Evolutionary conservation across 768 basidiomycete genomes (phyloP), one percentile per base, ranked within the genome.

Genomic region (Lentinus brumalis): DNA sequence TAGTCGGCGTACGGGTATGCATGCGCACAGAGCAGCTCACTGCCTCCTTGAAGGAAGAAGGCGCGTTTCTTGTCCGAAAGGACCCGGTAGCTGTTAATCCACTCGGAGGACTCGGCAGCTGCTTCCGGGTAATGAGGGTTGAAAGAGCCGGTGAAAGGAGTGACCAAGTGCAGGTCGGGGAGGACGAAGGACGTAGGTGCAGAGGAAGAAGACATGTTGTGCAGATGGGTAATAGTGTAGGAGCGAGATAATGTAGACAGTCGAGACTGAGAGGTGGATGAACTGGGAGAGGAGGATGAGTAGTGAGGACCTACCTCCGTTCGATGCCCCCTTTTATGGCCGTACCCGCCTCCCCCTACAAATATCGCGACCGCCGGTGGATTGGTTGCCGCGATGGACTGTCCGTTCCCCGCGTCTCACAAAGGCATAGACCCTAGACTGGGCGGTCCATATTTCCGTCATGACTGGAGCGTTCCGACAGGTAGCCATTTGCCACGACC

Each of bases 41-140:
- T 85, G 58, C 79, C 80, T 3, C 84, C 83, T 70, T 83, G 81
- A 44, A 83, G 75, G 66, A 88, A 88, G 72, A 84, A 85, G n/a
- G 81, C 81, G 53, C 81, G 83, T 67, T 87, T 87, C 64, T 80
- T 76, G 71, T 84, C 82, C 54, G 79, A 79, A 71, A 88, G 83
- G 56, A 84, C 75, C 56, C 82, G 71, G 73, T 82, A 86, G 65
- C 80, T 79, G 67, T 86, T 82, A 60, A 87, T 80, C 86, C 87
- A 88, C 44, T 78, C 78, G 14, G 82, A 78, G 49, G 86, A 87
- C 63, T 82, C 83, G 2, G 81, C 78, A 7, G 82, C 80, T 29
- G 81, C 86, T 60, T 79, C 73, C 53, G 76, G 75, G 70, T 87
- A 86, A 71, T 84, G 74, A 32, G 85, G 83, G 69, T 86, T 88